Percentiles rank a stretch among this genome's conserved stretches.
Conservation (phyloP, 371 early-diverging fungal genomes). For the Saksenaea oblongispora region DNA sequence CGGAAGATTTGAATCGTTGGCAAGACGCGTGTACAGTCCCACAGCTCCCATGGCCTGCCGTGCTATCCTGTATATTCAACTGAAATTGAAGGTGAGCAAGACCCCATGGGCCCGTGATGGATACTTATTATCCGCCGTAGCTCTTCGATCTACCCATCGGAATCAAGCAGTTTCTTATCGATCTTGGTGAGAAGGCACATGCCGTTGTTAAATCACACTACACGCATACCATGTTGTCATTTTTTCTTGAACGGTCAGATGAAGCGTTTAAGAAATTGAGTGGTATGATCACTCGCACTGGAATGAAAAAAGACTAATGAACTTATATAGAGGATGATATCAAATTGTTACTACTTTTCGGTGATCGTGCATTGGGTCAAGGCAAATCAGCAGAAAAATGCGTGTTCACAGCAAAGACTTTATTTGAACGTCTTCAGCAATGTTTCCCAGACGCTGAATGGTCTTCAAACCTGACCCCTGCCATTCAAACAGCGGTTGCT, state of each 20-base stretch:
- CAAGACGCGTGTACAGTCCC: conserved; percentile 11
- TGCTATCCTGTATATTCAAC: conserved; percentile 13
- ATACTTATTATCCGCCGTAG: not conserved
- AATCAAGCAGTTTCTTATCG: not conserved
- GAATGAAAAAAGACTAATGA: not conserved
- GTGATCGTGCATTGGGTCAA: not conserved
- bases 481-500: conserved; percentile 10
- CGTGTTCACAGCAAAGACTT: not conserved
- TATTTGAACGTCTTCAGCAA: not conserved
- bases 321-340: not conserved
- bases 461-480: not conserved
- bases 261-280: not conserved
- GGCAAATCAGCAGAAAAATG: not conserved
- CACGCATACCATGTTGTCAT: not conserved
- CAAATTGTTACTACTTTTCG: not conserved
- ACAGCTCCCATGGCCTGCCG: conserved; percentile 15
- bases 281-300: not conserved
- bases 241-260: not conserved
- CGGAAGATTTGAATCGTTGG: not conserved
- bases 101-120: no score
- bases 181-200: not conserved
- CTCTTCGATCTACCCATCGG: not conserved
- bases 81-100: conserved; percentile 12
- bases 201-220: not conserved
- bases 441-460: not conserved